These are phyloP conservation scores for Fusarium nodosum DNA, from an alignment of 2,329 filamentous ascomycete genomes.

Conservation along the genomic window DNA sequence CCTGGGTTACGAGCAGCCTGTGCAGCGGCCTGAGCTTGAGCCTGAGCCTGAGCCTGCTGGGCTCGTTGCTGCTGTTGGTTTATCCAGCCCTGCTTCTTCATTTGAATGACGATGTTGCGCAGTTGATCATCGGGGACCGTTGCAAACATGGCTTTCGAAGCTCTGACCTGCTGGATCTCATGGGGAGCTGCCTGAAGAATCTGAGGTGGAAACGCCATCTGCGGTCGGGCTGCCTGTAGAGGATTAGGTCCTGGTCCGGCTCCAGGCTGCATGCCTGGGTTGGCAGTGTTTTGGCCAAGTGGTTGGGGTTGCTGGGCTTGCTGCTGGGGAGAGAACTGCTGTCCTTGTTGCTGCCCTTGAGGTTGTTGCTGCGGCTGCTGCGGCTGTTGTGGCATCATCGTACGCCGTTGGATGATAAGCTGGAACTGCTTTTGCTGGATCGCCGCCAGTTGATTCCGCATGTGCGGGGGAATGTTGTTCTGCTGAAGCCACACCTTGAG, in stretches of 20 bases:
- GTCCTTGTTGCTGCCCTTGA: constrained; percentile 27
- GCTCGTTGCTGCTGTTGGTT: constrained; percentile 55
- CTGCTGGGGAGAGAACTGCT: constrained; percentile 37
- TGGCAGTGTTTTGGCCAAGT: constrained; percentile 51
- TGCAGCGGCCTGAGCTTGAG: constrained; percentile 51
- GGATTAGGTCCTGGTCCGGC: constrained; percentile 49
- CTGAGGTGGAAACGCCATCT: constrained; percentile 50
- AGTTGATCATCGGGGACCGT: constrained; percentile 54
- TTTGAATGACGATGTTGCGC: constrained; percentile 50
- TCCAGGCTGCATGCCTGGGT: constrained; percentile 43
- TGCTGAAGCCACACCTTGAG: constrained; percentile 59
- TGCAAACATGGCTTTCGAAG: constrained; percentile 44
- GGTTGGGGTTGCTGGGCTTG: constrained; percentile 42
- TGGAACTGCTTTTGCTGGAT: constrained; percentile 60
- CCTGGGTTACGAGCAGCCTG: constrained; percentile 54
- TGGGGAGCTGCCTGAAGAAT: constrained; percentile 53
- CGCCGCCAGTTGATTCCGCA: constrained; percentile 52
- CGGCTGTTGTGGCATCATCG: constrained; percentile 47
- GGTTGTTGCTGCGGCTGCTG: constrained; percentile 46
- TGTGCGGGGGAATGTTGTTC: constrained; percentile 53
- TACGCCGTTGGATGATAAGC: constrained; percentile 51
- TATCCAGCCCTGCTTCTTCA: constrained; percentile 53
- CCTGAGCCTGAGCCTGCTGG: constrained; percentile 53
- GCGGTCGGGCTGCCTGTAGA: constrained; percentile 46
- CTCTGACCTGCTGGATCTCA: constrained; percentile 54